A percentile compares a stretch with the other conserved stretches of the same genome.
These are phyloP conservation scores for Lodderomyces jiufengensis DNA, from an alignment of 1,139 yeast genomes.

Conservation along the genomic window DNA sequence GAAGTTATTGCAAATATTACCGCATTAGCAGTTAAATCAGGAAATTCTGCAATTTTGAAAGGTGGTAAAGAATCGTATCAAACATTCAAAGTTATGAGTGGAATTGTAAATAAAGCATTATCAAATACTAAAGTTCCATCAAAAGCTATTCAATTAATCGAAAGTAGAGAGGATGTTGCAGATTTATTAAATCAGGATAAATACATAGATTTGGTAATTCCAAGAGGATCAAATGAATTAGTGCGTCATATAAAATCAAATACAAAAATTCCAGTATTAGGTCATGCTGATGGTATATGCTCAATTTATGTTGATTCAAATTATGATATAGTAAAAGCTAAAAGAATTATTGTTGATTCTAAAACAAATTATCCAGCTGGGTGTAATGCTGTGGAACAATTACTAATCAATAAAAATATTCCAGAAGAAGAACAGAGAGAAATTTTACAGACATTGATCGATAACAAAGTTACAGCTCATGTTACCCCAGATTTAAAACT, in stretches of 20 bases:
- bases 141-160: conserved; percentile 79
- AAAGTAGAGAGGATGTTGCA: conserved; percentile 85
- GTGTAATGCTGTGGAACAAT: conserved; percentile 92
- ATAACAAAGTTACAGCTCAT: conserved; percentile 72
- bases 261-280: conserved; percentile 94
- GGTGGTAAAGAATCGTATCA: conserved; percentile 93
- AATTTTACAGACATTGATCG: conserved; percentile 48
- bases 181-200: conserved; percentile 80
- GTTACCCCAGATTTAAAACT: conserved; percentile 51
- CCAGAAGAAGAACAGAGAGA: conserved; percentile 34
- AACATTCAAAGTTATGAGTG: conserved; percentile 81
- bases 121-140: conserved; percentile 66
- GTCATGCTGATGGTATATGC: conserved; percentile 98
- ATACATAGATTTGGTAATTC: conserved; percentile 92
- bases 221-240: conserved; percentile 91
- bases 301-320: conserved; percentile 76
- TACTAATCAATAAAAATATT: conserved; percentile 63
- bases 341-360: conserved; percentile 72
- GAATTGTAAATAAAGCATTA: conserved; percentile 62
- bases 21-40: conserved; percentile 92
- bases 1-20: conserved; percentile 98
- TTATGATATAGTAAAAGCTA: conserved; percentile 75
- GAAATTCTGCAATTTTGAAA: conserved; percentile 91
- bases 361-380: conserved; percentile 98
- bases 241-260: conserved; percentile 80